Evolutionary conservation across 768 basidiomycete species (phyloP).

Genomic region (Leccinum arenicola): DNA sequence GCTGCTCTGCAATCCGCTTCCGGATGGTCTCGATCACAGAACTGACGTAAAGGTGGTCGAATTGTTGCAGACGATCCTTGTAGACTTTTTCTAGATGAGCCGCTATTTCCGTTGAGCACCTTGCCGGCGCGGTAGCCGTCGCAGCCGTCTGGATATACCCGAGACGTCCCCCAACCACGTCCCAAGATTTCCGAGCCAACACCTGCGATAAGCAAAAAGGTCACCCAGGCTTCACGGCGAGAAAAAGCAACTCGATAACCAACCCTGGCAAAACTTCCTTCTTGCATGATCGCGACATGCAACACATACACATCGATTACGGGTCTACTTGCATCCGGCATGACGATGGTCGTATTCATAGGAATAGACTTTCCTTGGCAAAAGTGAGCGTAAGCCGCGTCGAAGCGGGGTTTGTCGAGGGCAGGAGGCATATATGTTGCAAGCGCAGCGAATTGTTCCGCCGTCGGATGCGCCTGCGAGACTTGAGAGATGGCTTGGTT

Average conservation of each 20-base stretch:
- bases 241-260: constrained; percentile 8
- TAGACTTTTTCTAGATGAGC: constrained; percentile 26
- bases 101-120: constrained; percentile 26
- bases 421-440: constrained; percentile 29
- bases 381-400: constrained; percentile 26
- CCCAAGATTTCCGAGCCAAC: constrained; percentile 25
- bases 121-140: constrained; percentile 21
- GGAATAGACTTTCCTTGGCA: constrained; percentile 27
- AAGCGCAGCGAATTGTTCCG: constrained; percentile 26
- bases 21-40: constrained; percentile 31
- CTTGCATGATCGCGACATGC: constrained; percentile 33
- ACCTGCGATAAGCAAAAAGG: constrained; percentile 18
- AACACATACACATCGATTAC: constrained; percentile 30
- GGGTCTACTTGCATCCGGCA: constrained; percentile 26
- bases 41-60: constrained; percentile 33
- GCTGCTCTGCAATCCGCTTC: constrained; percentile 32
- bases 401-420: constrained; percentile 29
- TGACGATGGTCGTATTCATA: constrained; percentile 27
- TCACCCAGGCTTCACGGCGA: not conserved
- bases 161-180: constrained; percentile 26
- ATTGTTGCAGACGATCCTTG: constrained; percentile 31
- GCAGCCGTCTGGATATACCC: constrained; percentile 24
- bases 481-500: constrained; percentile 28
- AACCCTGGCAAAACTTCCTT: constrained; percentile 30
- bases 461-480: constrained; percentile 9